Conservation (phyloP, 176 grass and related monocot genomes). For the Cocos nucifera region DNA sequence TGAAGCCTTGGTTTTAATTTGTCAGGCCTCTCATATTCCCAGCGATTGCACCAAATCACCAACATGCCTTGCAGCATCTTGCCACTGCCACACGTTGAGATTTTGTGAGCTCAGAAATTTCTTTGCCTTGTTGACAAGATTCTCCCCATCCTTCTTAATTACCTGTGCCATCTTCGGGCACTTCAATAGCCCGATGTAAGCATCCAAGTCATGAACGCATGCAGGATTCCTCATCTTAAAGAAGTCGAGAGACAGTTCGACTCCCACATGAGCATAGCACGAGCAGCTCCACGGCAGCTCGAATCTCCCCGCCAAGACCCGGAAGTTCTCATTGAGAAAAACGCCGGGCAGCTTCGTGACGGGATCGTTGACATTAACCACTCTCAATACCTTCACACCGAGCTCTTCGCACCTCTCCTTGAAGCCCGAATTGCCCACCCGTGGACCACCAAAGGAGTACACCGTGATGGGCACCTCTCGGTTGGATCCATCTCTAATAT, state of each 20-base stretch:
- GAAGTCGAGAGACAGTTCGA: constrained; percentile 59
- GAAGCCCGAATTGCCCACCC: constrained; percentile 60
- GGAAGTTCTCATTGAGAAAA: constrained; percentile 52
- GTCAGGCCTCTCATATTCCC: constrained; percentile 5
- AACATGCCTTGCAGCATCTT: constrained; percentile 42
- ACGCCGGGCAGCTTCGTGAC: constrained; percentile 61
- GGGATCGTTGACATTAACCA: constrained; percentile 62
- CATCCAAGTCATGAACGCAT: constrained; percentile 65
- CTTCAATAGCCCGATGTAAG: constrained; percentile 58
- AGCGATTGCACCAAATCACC: constrained; percentile 43
- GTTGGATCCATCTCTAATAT: neutral
- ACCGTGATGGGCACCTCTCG: constrained; percentile 43
- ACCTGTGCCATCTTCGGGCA: constrained; percentile 32
- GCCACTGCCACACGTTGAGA: constrained; percentile 44
- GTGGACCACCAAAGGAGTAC: constrained; percentile 57
- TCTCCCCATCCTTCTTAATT: constrained; percentile 29
- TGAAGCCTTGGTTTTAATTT: too few relatives aligned
- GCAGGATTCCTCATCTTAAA: constrained; percentile 57
- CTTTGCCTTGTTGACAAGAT: constrained; percentile 27
- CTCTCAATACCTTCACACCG: constrained; percentile 58
- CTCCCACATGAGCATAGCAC: constrained; percentile 64
- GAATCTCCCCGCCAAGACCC: constrained; percentile 26
- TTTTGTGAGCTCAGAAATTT: constrained; percentile 25
- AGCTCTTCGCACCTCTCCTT: constrained; percentile 65
- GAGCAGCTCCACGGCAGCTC: constrained; percentile 53